These are phyloP conservation scores for Hanseniaspora singularis DNA, from an alignment of 805 yeast genomes.

Conservation along the genomic window DNA sequence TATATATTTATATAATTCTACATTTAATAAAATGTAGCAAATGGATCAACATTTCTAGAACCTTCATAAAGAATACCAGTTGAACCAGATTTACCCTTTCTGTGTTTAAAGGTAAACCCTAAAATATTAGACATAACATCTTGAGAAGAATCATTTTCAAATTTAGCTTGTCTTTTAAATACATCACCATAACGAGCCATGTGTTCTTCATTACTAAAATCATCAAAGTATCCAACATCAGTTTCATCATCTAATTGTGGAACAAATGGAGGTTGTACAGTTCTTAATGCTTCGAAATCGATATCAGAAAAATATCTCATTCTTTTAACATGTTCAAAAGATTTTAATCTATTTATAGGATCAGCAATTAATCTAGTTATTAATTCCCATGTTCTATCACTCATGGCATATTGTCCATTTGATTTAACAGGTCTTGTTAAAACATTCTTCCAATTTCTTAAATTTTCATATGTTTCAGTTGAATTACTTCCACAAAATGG, in stretches of 20 bases:
- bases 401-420: slow-evolving; percentile 81
- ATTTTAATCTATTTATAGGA: slow-evolving; percentile 60
- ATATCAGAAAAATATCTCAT: slow-evolving; percentile 78
- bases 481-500: slow-evolving; percentile 91
- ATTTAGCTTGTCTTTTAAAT: slow-evolving; percentile 76
- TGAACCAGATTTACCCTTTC: slow-evolving; percentile 32
- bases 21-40: slow-evolving; percentile 30
- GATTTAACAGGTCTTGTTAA: slow-evolving; percentile 82
- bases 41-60: slow-evolving; percentile 30
- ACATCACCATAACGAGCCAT: slow-evolving; percentile 98
- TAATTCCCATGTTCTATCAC: slow-evolving; percentile 92
- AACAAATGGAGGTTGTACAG: slow-evolving; percentile 78
- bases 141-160: slow-evolving; percentile 54
- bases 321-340: slow-evolving; percentile 66
- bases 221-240: slow-evolving; percentile 98
- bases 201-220: slow-evolving; percentile 88
- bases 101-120: slow-evolving; percentile 93
- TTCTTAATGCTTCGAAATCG: slow-evolving; percentile 61
- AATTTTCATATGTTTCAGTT: slow-evolving; percentile 87
- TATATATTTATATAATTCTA: too few species aligned
- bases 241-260: slow-evolving; percentile 95
- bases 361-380: slow-evolving; percentile 69
- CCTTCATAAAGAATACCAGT: slow-evolving; percentile 30
- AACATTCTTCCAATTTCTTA: slow-evolving; percentile 84
- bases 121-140: slow-evolving; percentile 64